Evolutionary conservation across 78 protist genomes (phyloP).

Genomic region (Protostelium mycophagum): DNA sequence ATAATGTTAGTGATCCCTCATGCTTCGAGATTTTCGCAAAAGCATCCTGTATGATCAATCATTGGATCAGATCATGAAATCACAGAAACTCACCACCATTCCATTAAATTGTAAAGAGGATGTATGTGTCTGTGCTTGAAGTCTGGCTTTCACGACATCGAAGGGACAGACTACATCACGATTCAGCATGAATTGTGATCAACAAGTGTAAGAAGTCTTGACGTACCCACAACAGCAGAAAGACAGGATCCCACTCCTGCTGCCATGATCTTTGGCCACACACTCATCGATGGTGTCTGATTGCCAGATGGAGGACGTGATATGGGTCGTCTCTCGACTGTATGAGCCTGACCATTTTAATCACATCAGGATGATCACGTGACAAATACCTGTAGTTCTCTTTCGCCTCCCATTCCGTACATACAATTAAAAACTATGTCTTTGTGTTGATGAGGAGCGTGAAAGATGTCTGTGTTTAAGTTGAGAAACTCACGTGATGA

Average conservation of each 20-base stretch:
- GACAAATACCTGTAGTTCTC: background rate
- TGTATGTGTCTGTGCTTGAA: slow-evolving; percentile 12
- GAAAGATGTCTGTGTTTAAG: no score
- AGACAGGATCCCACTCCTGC: background rate
- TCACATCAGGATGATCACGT: no score
- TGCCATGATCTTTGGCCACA: background rate
- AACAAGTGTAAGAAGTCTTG: background rate
- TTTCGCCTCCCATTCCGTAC: background rate
- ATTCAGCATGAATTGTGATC: slow-evolving; percentile 2
- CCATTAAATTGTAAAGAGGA: background rate
- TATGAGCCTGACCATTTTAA: no score
- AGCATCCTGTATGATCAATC: slow-evolving; percentile 7
- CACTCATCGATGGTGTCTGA: background rate
- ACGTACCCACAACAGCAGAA: background rate
- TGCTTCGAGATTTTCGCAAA: slow-evolving; percentile 20
- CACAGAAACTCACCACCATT: background rate
- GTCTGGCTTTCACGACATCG: slow-evolving; percentile 55
- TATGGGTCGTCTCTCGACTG: no score
- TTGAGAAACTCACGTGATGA: background rate
- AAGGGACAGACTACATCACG: slow-evolving; percentile 34
- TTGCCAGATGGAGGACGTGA: no score
- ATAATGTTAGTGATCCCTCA: slow-evolving; percentile 43
- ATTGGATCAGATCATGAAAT: background rate
- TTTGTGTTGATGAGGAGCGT: background rate
- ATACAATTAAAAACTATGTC: background rate